A percentile compares a stretch with the other conserved stretches of the same genome.
phyloP scores from a whole-genome alignment of 2,329 filamentous ascomycete species.

The Epichloe hybrida region DNA sequence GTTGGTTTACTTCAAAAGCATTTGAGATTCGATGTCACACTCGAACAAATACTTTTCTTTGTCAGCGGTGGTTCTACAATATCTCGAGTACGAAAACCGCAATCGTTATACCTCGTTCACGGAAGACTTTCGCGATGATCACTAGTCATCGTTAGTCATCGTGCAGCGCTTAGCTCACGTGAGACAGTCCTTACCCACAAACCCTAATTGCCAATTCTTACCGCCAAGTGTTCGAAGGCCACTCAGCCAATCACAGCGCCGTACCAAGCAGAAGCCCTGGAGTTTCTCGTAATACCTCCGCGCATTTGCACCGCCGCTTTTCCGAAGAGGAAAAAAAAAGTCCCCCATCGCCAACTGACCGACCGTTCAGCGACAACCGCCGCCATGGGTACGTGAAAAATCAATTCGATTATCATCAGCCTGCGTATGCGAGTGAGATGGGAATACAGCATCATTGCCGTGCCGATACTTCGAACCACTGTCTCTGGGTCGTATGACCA shows the following conservation, averaged over 20 bases:
- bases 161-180: neutral
- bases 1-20: too few species aligned
- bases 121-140: too few species aligned
- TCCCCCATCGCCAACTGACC: slow-evolving; percentile 27
- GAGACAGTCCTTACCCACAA: neutral
- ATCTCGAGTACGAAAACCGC: too few species aligned
- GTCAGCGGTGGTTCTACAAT: too few species aligned
- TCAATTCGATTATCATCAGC: slow-evolving; percentile 21
- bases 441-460: neutral
- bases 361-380: slow-evolving; percentile 29
- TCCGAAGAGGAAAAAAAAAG: slow-evolving; percentile 16
- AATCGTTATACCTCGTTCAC: accelerated
- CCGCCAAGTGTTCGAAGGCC: slow-evolving; percentile 19
- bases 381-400: slow-evolving; percentile 49
- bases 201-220: slow-evolving; percentile 33
- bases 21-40: too few species aligned
- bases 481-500: neutral
- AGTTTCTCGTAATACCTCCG: slow-evolving; percentile 14
- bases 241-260: slow-evolving; percentile 7
- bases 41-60: neutral
- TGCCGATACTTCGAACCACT: neutral
- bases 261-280: slow-evolving; percentile 13
- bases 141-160: too few species aligned
- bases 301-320: slow-evolving; percentile 18
- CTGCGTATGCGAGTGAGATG: slow-evolving; percentile 37